Base-by-base conservation (phyloP, 768 basidiomycete genomes). In the Mycena vulgaris region DNA sequence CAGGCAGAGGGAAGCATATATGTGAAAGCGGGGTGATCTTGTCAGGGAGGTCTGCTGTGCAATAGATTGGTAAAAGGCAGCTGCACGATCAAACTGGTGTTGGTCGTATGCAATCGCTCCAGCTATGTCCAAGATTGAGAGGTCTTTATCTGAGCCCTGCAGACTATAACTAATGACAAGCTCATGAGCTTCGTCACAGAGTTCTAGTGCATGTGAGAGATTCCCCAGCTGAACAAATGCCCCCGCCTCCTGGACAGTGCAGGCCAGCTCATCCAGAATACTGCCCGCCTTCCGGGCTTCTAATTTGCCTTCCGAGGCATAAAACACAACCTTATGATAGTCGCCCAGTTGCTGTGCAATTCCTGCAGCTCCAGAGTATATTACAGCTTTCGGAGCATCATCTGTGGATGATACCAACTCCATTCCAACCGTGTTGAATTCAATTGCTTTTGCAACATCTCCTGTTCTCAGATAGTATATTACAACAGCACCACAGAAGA, bases 41-140 rank as follows among this genome's bases (percentile, higher is more conserved):
- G 30, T 28, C 8, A n/a, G n/a, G 21, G 58, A 60, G 31, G 58
- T 60, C 25, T 60, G 40, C 27, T 47, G 17, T 19, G 33, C 58
- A 31, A 60, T 60, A 35, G 23, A 37, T 2, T 60, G 28, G 42
- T 60, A 60, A 31, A 60, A 16, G 17, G 28, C 42, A 31, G 45
- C n/a, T n/a, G 58, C 40, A 7, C 31, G 30, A 9, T 13, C 16
- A 30, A 47, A 60, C 19, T 60, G 28, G 14, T 23, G n/a, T 60
- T 60, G 30, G 27, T 45, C 23, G 58, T 31, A 60, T 27, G 58
- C 42, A 33, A 60, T 28, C 33, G 45, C 42, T 16, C 42, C 58
- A 23, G 58, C 39, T 47, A 47, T 47, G 47, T 60, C 58, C 45
- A 39, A 60, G 47, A 60, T 60, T 33, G 42, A 27, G 28, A 60